phyloP scores from a whole-genome alignment of 1,284 basidiomycete genomes.

The Irpex lacteus region DNA sequence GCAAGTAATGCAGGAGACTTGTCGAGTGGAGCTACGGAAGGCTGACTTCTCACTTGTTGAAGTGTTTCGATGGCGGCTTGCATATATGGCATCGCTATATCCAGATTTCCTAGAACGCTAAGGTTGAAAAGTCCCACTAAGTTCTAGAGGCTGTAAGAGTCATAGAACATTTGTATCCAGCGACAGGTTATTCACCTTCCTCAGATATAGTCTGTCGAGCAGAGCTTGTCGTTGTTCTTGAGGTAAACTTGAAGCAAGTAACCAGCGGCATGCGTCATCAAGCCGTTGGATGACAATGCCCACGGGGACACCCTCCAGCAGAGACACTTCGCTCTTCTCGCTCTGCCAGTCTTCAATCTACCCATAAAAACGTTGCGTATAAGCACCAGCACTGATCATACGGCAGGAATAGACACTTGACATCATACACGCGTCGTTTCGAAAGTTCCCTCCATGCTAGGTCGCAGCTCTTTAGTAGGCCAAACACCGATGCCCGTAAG shows the following conservation, averaged over 20 bases:
- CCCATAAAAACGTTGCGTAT: conserved; percentile 10
- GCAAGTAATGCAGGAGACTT: conserved; percentile 51
- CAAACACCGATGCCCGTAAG: conserved; percentile 69
- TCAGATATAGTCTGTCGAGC: conserved; percentile 50
- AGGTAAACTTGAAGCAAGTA: conserved; percentile 36
- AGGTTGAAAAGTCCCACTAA: conserved; percentile 48
- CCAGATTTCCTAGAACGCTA: conserved; percentile 33
- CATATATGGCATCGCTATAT: conserved; percentile 38
- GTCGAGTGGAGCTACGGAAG: conserved; percentile 35
- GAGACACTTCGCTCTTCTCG: conserved; percentile 80
- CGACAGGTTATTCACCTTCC: conserved; percentile 42
- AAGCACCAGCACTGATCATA: conserved; percentile 3
- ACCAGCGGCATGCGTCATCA: conserved; percentile 52
- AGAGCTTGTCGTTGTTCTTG: conserved; percentile 33
- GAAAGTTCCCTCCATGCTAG: conserved; percentile 78
- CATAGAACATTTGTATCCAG: neutral
- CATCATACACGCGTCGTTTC: conserved; percentile 74
- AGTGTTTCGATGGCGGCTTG: conserved; percentile 41
- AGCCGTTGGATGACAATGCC: conserved; percentile 57
- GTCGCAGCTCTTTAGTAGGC: conserved; percentile 81
- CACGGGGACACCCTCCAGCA: conserved; percentile 70
- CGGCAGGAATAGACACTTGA: conserved; percentile 36
- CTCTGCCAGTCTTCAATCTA: conserved; percentile 87
- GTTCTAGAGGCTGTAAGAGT: neutral
- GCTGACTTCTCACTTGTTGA: conserved; percentile 35